Conservation (phyloP, 371 early-diverging fungal genomes). For the Mortierella sp. region DNA sequence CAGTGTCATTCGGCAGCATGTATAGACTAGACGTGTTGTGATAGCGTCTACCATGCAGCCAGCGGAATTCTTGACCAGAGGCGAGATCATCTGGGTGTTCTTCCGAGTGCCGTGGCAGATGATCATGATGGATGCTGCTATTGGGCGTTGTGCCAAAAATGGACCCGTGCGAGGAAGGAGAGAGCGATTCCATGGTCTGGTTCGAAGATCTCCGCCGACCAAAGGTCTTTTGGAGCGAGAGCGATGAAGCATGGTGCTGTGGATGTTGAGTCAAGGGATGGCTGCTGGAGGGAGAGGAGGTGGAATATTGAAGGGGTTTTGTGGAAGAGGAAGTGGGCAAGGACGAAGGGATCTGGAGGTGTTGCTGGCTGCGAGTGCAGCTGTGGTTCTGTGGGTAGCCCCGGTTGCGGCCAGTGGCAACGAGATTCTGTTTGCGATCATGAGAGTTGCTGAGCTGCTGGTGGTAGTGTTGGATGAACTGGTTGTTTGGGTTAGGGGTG, state of each 20-base stretch:
- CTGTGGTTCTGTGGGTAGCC: slow-evolving; percentile 3
- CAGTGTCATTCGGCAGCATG: slow-evolving; percentile 45
- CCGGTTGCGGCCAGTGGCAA: slow-evolving; percentile 10
- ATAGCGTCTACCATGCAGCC: slow-evolving; percentile 32
- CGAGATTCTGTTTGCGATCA: slow-evolving; percentile 4
- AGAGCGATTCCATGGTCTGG: slow-evolving; percentile 31
- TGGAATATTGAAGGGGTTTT: background rate
- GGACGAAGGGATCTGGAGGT: background rate
- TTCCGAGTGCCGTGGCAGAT: slow-evolving; percentile 15
- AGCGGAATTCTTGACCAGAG: slow-evolving; percentile 21
- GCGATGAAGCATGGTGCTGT: slow-evolving; percentile 16
- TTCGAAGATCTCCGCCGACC: slow-evolving; percentile 43
- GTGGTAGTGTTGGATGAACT: background rate
- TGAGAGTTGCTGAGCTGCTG: background rate
- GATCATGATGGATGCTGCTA: slow-evolving; percentile 3
- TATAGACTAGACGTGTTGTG: slow-evolving; percentile 40
- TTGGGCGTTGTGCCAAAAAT: slow-evolving; percentile 16
- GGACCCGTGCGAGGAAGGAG: slow-evolving; percentile 19
- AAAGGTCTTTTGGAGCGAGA: slow-evolving; percentile 23
- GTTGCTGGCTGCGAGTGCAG: slow-evolving; percentile 10
- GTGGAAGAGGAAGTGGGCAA: slow-evolving; percentile 7
- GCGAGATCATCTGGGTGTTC: slow-evolving; percentile 12
- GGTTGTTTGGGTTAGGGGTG: slow-evolving; percentile 1
- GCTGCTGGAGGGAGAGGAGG: slow-evolving; percentile 1
- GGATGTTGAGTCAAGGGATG: no score